Evolutionary conservation across 2,329 filamentous ascomycete species (phyloP).

Genomic region (Aspergillus hiratsukae): DNA sequence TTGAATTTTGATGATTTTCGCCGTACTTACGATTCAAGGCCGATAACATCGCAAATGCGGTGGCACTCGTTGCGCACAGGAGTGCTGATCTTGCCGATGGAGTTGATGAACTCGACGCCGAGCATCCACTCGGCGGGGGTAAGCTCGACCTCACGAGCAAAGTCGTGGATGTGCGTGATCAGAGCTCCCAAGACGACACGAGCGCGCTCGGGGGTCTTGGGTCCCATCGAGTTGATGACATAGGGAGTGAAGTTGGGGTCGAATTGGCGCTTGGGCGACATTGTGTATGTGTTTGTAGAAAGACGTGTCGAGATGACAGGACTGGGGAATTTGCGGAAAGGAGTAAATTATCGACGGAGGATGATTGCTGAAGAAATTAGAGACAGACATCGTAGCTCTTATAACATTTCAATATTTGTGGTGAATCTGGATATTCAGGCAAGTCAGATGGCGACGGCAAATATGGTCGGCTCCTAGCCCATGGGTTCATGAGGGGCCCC

Average conservation of each 20-base stretch:
- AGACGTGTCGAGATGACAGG: not conserved
- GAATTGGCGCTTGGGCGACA: constrained; percentile 25
- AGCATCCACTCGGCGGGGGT: constrained; percentile 73
- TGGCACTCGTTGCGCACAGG: constrained; percentile 70
- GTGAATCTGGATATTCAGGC: not conserved
- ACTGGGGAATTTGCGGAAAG: not conserved
- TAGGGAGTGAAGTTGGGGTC: constrained; percentile 72
- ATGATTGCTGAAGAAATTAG: not conserved
- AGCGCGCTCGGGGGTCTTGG: constrained; percentile 61
- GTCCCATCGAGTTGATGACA: constrained; percentile 69
- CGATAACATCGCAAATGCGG: constrained; percentile 68
- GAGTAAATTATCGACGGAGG: not conserved
- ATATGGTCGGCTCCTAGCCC: not conserved
- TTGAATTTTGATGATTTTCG: constrained; percentile 6
- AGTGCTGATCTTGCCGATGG: constrained; percentile 64
- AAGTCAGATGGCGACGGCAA: not conserved
- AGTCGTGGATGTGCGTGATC: constrained; percentile 72
- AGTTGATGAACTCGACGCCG: constrained; percentile 71
- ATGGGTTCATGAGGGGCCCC: not conserved
- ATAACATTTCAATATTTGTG: not conserved
- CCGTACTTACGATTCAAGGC: constrained; percentile 56
- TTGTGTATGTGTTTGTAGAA: constrained; percentile 8
- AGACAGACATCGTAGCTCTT: not conserved
- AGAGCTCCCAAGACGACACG: constrained; percentile 60
- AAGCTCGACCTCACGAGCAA: constrained; percentile 71